These are phyloP conservation scores for Mycogone perniciosa DNA, from an alignment of 2,329 filamentous ascomycete species.

Conservation along the genomic window DNA sequence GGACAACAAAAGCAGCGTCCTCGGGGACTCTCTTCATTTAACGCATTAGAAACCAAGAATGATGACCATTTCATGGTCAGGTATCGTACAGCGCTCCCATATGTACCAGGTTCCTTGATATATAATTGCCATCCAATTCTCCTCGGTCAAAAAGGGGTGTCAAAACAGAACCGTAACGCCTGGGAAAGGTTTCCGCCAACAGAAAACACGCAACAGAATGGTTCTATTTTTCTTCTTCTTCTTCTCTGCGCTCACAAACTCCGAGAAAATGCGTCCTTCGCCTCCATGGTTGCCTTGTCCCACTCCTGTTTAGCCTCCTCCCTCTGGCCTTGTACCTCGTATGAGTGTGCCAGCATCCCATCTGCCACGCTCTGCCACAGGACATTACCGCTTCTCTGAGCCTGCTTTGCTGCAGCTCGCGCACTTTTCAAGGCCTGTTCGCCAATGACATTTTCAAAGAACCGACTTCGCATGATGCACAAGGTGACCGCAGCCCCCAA, in stretches of 20 bases:
- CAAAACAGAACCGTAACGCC: too few species aligned
- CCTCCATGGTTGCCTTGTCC: conserved; percentile 36
- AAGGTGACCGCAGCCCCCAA: conserved; percentile 79
- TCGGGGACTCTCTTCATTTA: conserved; percentile 8
- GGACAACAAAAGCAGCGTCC: background rate
- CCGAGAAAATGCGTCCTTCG: conserved; percentile 36
- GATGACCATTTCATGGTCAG: conserved; percentile 16
- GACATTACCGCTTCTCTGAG: conserved; percentile 61
- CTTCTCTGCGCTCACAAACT: conserved; percentile 20
- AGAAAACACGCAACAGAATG: background rate
- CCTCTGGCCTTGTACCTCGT: conserved; percentile 63
- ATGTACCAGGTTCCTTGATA: conserved; percentile 12
- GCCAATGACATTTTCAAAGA: conserved; percentile 77
- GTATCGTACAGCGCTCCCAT: conserved; percentile 21
- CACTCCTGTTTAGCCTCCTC: conserved; percentile 35
- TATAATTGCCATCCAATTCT: conserved; percentile 9
- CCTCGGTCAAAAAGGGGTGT: background rate
- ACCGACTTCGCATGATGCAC: conserved; percentile 74
- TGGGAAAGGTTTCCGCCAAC: background rate
- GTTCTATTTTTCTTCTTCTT: background rate
- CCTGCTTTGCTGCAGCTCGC: conserved; percentile 60
- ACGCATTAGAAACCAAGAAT: conserved; percentile 6
- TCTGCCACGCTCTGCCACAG: conserved; percentile 77
- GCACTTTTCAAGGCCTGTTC: conserved; percentile 74
- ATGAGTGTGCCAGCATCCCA: conserved; percentile 68